Base-by-base conservation (phyloP, 495 filamentous ascomycete species). In the Aspergillus nidulans region DNA sequence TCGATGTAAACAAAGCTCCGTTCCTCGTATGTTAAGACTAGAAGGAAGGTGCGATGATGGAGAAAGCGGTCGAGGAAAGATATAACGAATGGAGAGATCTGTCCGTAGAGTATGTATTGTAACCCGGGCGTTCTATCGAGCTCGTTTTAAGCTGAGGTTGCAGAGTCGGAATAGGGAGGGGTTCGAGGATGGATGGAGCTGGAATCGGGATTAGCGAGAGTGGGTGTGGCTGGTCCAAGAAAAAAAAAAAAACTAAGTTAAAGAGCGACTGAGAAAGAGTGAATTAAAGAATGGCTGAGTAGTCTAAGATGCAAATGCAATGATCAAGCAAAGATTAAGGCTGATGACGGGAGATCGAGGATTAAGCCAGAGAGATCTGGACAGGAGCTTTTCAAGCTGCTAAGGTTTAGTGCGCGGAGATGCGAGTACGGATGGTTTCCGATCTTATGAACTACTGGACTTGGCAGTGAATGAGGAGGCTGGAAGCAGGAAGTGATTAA, bases 241-340 rank as follows among this genome's bases (percentile, higher is more conserved):
- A n/a, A n/a, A n/a, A n/a, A n/a, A n/a, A n/a, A n/a, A n/a, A 49
- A 32, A 42, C 9, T 21, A 49, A 55, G 24, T 45, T 41, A 63
- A 55, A 34, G 61, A 58, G 48, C 20, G 53, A 58, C 24, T 50
- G 39, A 34, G 47, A 40, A 36, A 53, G 43, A 25, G 25, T 8
- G 16, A 48, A 41, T 13, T 49, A 56, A 51, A 53, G 26, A 20
- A 48, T 20, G 46, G 56, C 13, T 18, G n/a, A n/a, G n/a, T n/a
- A n/a, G n/a, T n/a, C n/a, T n/a, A n/a, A n/a, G 36, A 18, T 2
- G 36, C n/a, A 39, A 39, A 39, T 3, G 12, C 13, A 16, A 24
- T 30, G 16, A 28, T 34, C 24, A n/a, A 13, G 18, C 21, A 10
- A 21, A 36, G 19, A 18, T 16, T 39, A n/a, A 16, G n/a, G 28